Evolutionary conservation across 257 asterid species (phyloP).

Genomic region (Parsonsia alboflavescens): DNA sequence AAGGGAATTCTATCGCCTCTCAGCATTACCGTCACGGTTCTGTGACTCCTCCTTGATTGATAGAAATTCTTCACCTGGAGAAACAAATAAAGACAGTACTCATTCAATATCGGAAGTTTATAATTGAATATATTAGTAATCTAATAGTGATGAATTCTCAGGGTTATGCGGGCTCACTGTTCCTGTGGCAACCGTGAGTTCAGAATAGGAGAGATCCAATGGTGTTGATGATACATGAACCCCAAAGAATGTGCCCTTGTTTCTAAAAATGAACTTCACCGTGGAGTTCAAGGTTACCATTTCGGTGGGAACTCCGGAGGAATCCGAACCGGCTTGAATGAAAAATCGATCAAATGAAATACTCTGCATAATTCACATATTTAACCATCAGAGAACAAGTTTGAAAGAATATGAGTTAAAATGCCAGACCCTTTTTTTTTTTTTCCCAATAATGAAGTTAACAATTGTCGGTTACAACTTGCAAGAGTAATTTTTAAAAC

Average conservation of each 20-base stretch:
- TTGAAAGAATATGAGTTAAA: no score
- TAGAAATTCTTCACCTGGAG: conserved; percentile 58
- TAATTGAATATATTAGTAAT: background rate
- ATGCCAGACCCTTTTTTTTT: no score
- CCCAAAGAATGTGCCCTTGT: conserved; percentile 81
- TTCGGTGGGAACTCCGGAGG: conserved; percentile 69
- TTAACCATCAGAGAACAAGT: no score
- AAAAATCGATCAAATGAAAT: conserved; percentile 53
- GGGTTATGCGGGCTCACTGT: conserved; percentile 34
- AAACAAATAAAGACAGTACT: background rate
- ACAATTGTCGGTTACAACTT: conserved; percentile 3
- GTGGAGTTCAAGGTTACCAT: conserved; percentile 80
- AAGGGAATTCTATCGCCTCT: conserved; percentile 54
- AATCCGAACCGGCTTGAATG: conserved; percentile 75
- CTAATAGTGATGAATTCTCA: background rate
- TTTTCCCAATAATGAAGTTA: no score
- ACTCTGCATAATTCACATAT: conserved; percentile 46
- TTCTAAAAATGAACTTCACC: conserved; percentile 47
- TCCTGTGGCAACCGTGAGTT: conserved; percentile 64
- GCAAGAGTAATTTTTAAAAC: background rate
- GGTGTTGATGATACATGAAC: conserved; percentile 76
- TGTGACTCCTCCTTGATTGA: conserved; percentile 66
- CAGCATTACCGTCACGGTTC: conserved; percentile 42
- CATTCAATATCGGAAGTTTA: background rate
- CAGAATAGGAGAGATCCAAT: conserved; percentile 54